Percentiles rank a stretch among this genome's conserved stretches.
phyloP scores from a whole-genome alignment of 2,329 filamentous ascomycete genomes.

The Mollisiaceae sp. region DNA sequence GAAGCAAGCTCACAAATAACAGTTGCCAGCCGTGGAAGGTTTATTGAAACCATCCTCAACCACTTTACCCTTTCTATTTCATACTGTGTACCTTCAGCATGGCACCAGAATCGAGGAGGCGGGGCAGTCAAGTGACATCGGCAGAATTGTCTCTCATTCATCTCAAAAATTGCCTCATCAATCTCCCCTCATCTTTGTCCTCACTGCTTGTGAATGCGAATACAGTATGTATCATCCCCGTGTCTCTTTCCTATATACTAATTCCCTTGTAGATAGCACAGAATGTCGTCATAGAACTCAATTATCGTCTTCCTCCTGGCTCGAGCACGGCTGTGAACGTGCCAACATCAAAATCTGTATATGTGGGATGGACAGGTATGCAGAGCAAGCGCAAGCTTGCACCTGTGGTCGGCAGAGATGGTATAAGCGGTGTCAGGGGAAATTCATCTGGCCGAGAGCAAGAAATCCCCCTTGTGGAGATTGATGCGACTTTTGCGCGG shows the following conservation, averaged over 20 bases:
- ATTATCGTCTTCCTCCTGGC: slow-evolving; percentile 66
- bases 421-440: slow-evolving; percentile 64
- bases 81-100: slow-evolving; percentile 19
- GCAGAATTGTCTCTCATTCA: slow-evolving; percentile 87
- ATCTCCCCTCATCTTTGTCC: slow-evolving; percentile 84
- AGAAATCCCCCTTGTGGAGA: slow-evolving; percentile 78
- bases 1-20: not conserved
- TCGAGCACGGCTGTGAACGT: slow-evolving; percentile 52
- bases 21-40: not conserved
- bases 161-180: slow-evolving; percentile 93
- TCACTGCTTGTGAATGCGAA: slow-evolving; percentile 87
- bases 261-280: slow-evolving; percentile 71
- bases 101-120: slow-evolving; percentile 34
- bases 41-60: not conserved
- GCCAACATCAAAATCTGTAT: slow-evolving; percentile 71
- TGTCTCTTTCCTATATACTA: slow-evolving; percentile 6
- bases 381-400: slow-evolving; percentile 84
- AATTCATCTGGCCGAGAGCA: slow-evolving; percentile 69
- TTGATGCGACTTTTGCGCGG: slow-evolving; percentile 83
- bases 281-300: slow-evolving; percentile 94
- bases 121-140: slow-evolving; percentile 66
- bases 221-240: slow-evolving; percentile 65
- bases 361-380: slow-evolving; percentile 97
- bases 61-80: not conserved
- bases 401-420: slow-evolving; percentile 75